Conservation (phyloP, 1,284 basidiomycete species). For the Ceratobasidium sp. region DNA sequence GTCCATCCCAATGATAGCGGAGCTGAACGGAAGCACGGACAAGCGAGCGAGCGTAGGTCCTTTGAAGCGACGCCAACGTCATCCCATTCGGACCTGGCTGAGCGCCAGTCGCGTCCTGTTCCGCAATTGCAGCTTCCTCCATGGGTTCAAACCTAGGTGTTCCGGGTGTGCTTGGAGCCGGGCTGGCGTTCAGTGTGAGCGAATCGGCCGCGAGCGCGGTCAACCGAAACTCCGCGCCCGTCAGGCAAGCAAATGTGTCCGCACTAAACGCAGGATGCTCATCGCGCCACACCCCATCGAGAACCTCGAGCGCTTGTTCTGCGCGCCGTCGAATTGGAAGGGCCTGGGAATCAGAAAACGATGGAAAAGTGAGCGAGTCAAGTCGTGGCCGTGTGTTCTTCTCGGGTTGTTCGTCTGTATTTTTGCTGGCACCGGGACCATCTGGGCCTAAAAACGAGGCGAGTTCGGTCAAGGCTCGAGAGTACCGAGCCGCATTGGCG, state of each 20-base stretch:
- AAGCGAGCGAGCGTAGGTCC: slow-evolving; percentile 28
- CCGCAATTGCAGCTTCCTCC: background rate
- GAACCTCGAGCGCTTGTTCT: slow-evolving; percentile 15
- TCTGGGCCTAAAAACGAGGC: background rate
- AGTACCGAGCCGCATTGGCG: slow-evolving; percentile 22
- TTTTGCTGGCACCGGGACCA: background rate
- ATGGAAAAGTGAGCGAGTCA: slow-evolving; percentile 22
- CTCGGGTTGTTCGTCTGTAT: background rate
- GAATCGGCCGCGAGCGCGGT: background rate
- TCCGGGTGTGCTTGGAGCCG: background rate
- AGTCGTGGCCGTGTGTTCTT: slow-evolving; percentile 12
- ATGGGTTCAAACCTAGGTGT: background rate
- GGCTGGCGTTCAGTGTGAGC: background rate
- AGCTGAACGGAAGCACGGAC: slow-evolving; percentile 30
- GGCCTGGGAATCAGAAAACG: slow-evolving; percentile 10
- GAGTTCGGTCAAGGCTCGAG: slow-evolving; percentile 16
- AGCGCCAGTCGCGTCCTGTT: background rate
- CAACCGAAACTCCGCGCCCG: slow-evolving; percentile 25
- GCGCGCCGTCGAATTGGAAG: slow-evolving; percentile 1
- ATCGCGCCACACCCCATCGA: slow-evolving; percentile 37
- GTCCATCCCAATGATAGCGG: slow-evolving; percentile 34
- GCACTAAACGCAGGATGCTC: slow-evolving; percentile 39
- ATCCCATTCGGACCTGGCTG: background rate
- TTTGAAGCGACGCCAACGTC: slow-evolving; percentile 12
- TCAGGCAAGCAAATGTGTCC: slow-evolving; percentile 28